Conservation (phyloP, 2,329 filamentous ascomycete species). For the Calycina herbarum region DNA sequence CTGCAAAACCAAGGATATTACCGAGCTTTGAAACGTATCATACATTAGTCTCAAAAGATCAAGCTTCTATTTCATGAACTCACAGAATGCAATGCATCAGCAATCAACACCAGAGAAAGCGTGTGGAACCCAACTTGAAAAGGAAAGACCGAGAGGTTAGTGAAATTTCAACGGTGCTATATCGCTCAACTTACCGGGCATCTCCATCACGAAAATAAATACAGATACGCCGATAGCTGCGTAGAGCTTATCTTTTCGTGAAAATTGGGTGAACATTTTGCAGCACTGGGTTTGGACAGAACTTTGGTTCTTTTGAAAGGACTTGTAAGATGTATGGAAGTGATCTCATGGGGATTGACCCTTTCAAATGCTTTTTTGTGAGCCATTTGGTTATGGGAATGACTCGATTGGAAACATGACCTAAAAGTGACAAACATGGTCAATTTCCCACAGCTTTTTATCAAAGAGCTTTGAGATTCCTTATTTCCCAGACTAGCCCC, state of each 20-base stretch:
- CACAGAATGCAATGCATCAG: constrained; percentile 79
- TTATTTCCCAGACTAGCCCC: neutral
- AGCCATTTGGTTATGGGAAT: neutral
- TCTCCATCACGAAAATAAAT: neutral
- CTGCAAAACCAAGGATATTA: constrained; percentile 67
- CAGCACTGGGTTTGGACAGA: neutral
- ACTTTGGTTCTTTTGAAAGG: neutral
- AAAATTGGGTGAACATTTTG: neutral
- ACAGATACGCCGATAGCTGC: neutral
- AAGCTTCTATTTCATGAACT: neutral
- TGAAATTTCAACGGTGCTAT: neutral
- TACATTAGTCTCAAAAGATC: too few relatives aligned
- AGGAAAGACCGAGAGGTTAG: neutral
- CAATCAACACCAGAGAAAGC: constrained; percentile 68
- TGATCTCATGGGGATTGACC: neutral
- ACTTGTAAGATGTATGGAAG: neutral
- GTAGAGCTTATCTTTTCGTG: constrained; percentile 3
- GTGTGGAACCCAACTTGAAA: constrained; percentile 65
- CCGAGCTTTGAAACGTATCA: constrained; percentile 53
- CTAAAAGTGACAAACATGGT: neutral
- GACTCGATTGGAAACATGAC: neutral
- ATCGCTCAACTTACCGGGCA: neutral
- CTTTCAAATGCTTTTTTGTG: neutral
- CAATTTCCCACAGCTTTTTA: neutral
- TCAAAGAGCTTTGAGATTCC: neutral